phyloP scores from a whole-genome alignment of 202 grass and related monocot genomes.

The Saccharum hybrid region DNA sequence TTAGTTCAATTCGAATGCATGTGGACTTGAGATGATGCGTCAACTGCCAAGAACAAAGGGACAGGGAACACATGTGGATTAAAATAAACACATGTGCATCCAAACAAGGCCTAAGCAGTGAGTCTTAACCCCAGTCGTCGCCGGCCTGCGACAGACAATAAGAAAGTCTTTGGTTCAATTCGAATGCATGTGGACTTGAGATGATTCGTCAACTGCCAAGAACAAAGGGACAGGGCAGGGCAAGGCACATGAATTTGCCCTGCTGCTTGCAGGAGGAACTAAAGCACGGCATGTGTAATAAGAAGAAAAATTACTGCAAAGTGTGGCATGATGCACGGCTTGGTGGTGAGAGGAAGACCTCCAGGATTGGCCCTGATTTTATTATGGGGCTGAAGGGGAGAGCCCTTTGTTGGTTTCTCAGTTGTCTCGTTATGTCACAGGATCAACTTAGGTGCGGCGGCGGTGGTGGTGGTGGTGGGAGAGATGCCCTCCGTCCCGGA shows the following conservation, averaged over 20 bases:
- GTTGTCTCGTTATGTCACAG: conserved; percentile 84
- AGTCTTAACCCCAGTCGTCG: no score
- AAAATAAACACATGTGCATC: no score
- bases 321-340: background rate
- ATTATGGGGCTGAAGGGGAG: background rate
- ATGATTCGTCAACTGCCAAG: conserved; percentile 36
- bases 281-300: no score
- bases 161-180: background rate
- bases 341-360: background rate
- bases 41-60: no score
- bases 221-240: conserved; percentile 48
- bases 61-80: no score
- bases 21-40: no score
- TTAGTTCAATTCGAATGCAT: no score
- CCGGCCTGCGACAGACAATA: background rate
- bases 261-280: background rate
- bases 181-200: conserved; percentile 19
- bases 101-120: no score
- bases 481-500: conserved; percentile 27
- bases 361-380: conserved; percentile 26
- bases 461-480: background rate
- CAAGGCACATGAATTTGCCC: background rate
- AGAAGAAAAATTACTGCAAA: background rate
- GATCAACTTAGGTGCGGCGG: conserved; percentile 36
- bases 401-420: conserved; percentile 55